Evolutionary conservation across 1,284 basidiomycete genomes (phyloP).

Genomic region (Erythrobasidium hasegawianum): DNA sequence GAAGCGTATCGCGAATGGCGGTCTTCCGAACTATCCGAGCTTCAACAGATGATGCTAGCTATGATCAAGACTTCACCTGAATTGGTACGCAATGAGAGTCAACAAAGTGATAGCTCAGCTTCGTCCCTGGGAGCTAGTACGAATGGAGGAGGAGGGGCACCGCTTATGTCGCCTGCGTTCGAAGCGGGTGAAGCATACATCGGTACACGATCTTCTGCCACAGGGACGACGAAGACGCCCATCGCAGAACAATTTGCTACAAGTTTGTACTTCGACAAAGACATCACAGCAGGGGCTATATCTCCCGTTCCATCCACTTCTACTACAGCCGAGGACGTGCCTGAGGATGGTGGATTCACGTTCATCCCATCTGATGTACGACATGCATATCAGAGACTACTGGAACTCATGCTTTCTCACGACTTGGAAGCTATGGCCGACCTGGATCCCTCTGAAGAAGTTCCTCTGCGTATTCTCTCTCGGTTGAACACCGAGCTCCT

Average conservation of each 20-base stretch:
- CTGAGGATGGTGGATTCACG: constrained; percentile 54
- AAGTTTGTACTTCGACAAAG: background rate
- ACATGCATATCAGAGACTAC: constrained; percentile 75
- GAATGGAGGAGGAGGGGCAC: background rate
- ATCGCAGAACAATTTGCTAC: constrained; percentile 56
- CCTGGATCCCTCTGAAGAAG: constrained; percentile 91
- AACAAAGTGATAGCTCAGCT: background rate
- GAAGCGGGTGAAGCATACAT: constrained; percentile 34
- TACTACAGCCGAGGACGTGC: background rate
- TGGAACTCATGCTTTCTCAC: constrained; percentile 75
- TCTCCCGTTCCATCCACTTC: constrained; percentile 2
- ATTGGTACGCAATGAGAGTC: constrained; percentile 56
- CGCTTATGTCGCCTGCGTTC: background rate
- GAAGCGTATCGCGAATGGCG: constrained; percentile 81
- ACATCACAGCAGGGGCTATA: background rate
- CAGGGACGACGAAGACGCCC: constrained; percentile 62
- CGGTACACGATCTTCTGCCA: constrained; percentile 50
- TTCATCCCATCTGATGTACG: constrained; percentile 87
- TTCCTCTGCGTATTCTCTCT: constrained; percentile 89
- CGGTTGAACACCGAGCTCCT: constrained; percentile 73
- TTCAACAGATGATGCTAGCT: constrained; percentile 81
- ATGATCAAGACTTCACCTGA: constrained; percentile 86
- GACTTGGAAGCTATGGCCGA: constrained; percentile 88
- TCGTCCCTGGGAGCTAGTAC: background rate
- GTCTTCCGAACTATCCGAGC: constrained; percentile 71